phyloP scores from a whole-genome alignment of 139 green algal genomes.

The Haematococcus sp. region DNA sequence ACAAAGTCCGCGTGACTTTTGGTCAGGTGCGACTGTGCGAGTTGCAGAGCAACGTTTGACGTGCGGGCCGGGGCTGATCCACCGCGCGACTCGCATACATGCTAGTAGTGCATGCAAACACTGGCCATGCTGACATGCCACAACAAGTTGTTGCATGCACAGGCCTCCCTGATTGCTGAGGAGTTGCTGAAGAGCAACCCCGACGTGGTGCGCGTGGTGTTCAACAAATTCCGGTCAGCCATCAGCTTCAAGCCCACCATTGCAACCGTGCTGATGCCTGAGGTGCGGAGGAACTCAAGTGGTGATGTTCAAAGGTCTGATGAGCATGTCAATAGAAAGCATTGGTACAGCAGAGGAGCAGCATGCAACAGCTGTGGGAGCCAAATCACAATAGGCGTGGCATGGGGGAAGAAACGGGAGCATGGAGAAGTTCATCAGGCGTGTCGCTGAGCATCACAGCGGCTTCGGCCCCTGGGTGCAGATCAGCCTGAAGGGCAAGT shows the following conservation, averaged over 20 bases:
- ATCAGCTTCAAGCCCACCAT: constrained; percentile 95
- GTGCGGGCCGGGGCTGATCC: background rate
- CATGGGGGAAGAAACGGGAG: too few relatives aligned
- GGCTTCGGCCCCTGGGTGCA: too few relatives aligned
- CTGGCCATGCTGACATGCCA: too few relatives aligned
- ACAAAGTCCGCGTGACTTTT: constrained; percentile 50
- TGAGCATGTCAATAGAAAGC: background rate
- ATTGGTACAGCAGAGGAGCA: background rate
- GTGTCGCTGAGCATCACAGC: too few relatives aligned
- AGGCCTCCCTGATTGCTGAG: constrained; percentile 82
- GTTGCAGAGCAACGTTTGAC: background rate
- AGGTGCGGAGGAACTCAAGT: constrained; percentile 34
- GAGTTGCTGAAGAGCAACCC: constrained; percentile 82
- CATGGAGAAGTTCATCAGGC: too few relatives aligned
- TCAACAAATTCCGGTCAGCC: constrained; percentile 91
- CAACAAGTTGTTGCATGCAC: too few relatives aligned
- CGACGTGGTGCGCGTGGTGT: constrained; percentile 80
- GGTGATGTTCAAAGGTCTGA: background rate
- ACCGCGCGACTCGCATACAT: too few relatives aligned
- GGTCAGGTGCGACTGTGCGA: constrained; percentile 24
- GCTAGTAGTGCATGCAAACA: too few relatives aligned
- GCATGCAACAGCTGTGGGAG: background rate
- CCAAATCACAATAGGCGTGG: too few relatives aligned
- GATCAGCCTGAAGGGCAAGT: too few relatives aligned
- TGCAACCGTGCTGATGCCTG: constrained; percentile 84